Evolutionary conservation across 805 yeast species (phyloP), one percentile per base, ranked within the genome.

Genomic region (Metschnikowia reukaufii): DNA sequence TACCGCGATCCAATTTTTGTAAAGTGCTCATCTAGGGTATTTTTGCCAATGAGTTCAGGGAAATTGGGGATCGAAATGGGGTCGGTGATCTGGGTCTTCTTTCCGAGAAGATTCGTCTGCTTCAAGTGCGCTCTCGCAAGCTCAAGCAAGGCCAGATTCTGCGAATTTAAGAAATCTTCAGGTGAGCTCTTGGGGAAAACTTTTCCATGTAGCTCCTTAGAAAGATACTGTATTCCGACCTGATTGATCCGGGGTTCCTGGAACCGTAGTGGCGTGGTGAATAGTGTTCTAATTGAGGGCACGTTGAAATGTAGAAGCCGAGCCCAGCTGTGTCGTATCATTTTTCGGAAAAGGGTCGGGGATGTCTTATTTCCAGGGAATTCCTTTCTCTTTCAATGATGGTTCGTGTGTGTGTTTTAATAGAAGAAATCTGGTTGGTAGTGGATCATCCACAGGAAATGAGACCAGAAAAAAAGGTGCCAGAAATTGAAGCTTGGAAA

Each of bases 1-100:
- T 81, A 76, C 47, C 70, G 66, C 18, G 66, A 58, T 0, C 96
- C 98, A 3, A 89, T 61, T 50, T 78, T 75, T 55, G 81, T 76
- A 62, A 94, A 94, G 70, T 94, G 99, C 59, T 88, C 96, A 60
- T 87, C 95, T 6, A 94, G 65, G 6, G 82, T 44, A n/a, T 56
- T 69, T 1, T 62, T 48, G 0, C 98, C 99, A 42, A 83, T 81
- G n/a, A 92, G 62, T 19, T 67, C 64, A 0, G 99, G 99, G 12
- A 91, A 61, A 13, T 74, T 59, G 32, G 85, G 73, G 9, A 72
- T 67, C 15, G 65, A 58, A 2, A 88, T 79, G 0, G 96, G 91
- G 1, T 74, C 76, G 2, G 74, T 64, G 1, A 81, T 65, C 2
- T 78, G 76, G 1, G 96, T 87, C 51, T 79, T 78, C 59, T 88